A percentile compares a stretch with the other conserved stretches of the same genome.
Conservation (phyloP, 2,329 filamentous ascomycete species). For the Epichloe brachyelytri region DNA sequence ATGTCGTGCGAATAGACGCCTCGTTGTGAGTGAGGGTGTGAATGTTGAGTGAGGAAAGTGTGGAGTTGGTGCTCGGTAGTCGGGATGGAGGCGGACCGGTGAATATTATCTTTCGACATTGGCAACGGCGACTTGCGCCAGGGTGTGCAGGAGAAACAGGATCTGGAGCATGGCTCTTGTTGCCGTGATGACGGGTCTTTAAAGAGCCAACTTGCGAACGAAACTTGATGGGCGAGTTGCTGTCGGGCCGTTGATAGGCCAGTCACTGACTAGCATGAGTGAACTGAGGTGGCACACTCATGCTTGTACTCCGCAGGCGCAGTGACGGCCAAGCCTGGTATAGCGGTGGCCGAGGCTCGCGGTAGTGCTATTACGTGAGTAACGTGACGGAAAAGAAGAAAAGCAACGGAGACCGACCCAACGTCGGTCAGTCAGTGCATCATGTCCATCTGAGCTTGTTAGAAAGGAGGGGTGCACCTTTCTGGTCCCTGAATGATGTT, state of each 20-base stretch:
- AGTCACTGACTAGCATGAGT: no score
- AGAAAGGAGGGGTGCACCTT: no score
- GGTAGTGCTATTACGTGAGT: neutral
- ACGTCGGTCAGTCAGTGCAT: no score
- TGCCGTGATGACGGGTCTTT: neutral
- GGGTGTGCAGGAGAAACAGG: conserved; percentile 1
- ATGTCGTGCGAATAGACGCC: conserved; percentile 44
- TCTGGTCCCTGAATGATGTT: no score
- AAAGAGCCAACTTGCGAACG: neutral
- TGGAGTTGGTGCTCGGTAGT: conserved; percentile 30
- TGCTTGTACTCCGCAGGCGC: neutral
- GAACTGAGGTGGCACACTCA: no score
- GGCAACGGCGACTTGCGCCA: conserved; percentile 27
- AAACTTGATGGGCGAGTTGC: no score
- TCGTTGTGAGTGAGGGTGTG: conserved; percentile 47
- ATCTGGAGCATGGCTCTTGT: neutral
- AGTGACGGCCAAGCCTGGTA: neutral
- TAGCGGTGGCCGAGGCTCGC: neutral
- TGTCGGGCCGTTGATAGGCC: no score
- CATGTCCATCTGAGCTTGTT: no score
- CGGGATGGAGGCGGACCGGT: conserved; percentile 49
- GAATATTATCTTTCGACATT: conserved; percentile 94
- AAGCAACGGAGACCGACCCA: no score
- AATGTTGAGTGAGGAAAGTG: conserved; percentile 45
- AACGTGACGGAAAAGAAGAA: neutral